Evolutionary conservation across 176 grass and related monocot species (phyloP), one percentile per base, ranked within the genome.

Genomic region (Aegilops bicornis): DNA sequence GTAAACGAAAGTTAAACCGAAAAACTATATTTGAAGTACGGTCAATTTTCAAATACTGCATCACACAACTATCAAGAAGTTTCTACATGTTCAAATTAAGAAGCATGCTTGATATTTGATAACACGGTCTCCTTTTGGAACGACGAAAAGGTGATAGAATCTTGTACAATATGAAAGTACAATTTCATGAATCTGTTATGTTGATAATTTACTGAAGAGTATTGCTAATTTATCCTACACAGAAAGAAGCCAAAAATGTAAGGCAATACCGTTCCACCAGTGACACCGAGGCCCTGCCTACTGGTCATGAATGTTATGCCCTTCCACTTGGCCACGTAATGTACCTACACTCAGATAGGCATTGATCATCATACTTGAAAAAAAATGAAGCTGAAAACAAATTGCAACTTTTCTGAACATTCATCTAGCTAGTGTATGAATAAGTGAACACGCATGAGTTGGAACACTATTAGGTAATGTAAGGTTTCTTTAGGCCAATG

Each of bases 261-360:
- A 23, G 87, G 84, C 23, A 87, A 73, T 95, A 99, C 92, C 74
- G 97, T 88, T 91, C 97, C 97, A 85, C 97, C 94, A 63, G 86
- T 89, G 77, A 99, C 92, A 87, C 97, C 92, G 1, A 96, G 72
- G 84, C 97, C 97, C 90, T 99, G 97, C 77, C 97, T 91, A 63
- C 94, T 96, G 64, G 97, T 99, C 97, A 99, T 99, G 87, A 99
- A 96, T 30, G 97, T 99, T 87, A 99, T 87, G 45, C 97, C 97
- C 73, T 88, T 99, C 97, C 97, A 99, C 85, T 96, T 96, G 84
- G 97, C 94, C 60, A 99, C 97, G 69, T 99, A 99, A 82, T 99
- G 97, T 87, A 99, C 82, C 97, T 99, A 92, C 40, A 91, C 25
- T 84, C 81, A 77, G 69, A 75, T 73, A 87, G 48, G 24, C 19